Conservation (phyloP, 495 filamentous ascomycete species). For the Clohesyomyces aquaticus region DNA sequence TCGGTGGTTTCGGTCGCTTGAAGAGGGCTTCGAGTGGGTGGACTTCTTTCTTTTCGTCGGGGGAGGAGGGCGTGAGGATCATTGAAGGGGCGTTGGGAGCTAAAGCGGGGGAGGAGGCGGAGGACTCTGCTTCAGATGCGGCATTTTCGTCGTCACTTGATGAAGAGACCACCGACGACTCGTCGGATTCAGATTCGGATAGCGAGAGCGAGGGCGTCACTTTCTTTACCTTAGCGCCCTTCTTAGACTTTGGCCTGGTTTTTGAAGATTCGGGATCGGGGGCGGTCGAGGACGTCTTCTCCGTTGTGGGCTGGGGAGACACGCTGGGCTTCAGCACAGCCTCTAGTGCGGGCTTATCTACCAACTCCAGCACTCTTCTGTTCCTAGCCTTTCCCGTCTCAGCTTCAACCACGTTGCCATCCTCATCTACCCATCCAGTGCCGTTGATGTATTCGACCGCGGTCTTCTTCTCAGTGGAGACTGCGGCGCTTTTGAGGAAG, state of each 20-base stretch:
- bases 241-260: conserved; percentile 21
- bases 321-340: neutral
- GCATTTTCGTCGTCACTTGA: conserved; percentile 39
- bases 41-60: conserved; percentile 54
- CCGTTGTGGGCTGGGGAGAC: conserved; percentile 10
- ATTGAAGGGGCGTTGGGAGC: conserved; percentile 21
- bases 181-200: conserved; percentile 21
- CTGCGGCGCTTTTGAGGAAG: conserved; percentile 62
- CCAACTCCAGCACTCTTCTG: conserved; percentile 29
- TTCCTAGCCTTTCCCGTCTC: conserved; percentile 40
- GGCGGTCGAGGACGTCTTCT: conserved; percentile 12
- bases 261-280: conserved; percentile 11
- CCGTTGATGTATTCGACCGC: conserved; percentile 67
- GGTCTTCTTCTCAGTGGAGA: conserved; percentile 50
- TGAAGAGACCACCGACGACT: conserved; percentile 38
- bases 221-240: conserved; percentile 15
- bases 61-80: conserved; percentile 27
- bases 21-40: conserved; percentile 90
- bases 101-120: conserved; percentile 26
- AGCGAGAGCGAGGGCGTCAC: conserved; percentile 11
- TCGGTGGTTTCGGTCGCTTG: conserved; percentile 60
- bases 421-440: conserved; percentile 84
- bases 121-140: conserved; percentile 15
- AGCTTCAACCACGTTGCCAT: conserved; percentile 74
- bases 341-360: conserved; percentile 5